A percentile compares a stretch with the other conserved stretches of the same genome.
These are phyloP conservation scores for Pelargonium nanum DNA, from an alignment of 345 rosid species.

Conservation along the genomic window DNA sequence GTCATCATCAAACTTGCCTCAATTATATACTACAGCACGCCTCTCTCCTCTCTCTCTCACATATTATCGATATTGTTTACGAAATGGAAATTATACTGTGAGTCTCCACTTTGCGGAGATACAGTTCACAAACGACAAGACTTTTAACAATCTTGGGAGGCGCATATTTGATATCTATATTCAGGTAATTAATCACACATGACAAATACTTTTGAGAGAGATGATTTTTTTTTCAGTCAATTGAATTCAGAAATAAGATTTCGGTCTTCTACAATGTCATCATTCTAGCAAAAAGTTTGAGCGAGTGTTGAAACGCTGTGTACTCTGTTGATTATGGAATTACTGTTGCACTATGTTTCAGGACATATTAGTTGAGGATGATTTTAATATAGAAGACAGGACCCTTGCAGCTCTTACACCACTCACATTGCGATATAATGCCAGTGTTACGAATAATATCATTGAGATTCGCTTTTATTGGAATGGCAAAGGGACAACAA, in stretches of 20 bases:
- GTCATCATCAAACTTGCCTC: conserved; percentile 11
- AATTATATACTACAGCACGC: conserved; percentile 38
- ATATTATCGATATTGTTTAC: conserved; percentile 40
- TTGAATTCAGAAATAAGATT: background rate
- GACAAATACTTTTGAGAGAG: background rate
- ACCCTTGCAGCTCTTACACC: conserved; percentile 23
- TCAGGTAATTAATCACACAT: conserved; percentile 24
- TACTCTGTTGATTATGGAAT: background rate
- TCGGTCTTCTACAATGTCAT: background rate
- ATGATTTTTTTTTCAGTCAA: too few relatives aligned
- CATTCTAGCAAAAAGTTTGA: background rate
- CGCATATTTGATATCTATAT: conserved; percentile 40
- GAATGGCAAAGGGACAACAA: conserved; percentile 39
- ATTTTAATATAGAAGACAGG: conserved; percentile 23
- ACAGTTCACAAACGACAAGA: conserved; percentile 25
- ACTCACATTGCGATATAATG: conserved; percentile 11
- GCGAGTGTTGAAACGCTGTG: background rate
- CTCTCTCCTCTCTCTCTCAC: conserved; percentile 34
- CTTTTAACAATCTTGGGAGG: conserved; percentile 33
- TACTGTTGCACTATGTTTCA: conserved; percentile 6
- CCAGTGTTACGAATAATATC: conserved; percentile 15
- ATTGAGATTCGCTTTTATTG: conserved; percentile 33
- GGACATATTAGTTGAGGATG: conserved; percentile 19
- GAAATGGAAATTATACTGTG: conserved; percentile 39
- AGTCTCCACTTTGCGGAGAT: conserved; percentile 49